Evolutionary conservation across 1,139 yeast species (phyloP), one percentile per base, ranked within the genome.

Genomic region (Geotrichum australiense): DNA sequence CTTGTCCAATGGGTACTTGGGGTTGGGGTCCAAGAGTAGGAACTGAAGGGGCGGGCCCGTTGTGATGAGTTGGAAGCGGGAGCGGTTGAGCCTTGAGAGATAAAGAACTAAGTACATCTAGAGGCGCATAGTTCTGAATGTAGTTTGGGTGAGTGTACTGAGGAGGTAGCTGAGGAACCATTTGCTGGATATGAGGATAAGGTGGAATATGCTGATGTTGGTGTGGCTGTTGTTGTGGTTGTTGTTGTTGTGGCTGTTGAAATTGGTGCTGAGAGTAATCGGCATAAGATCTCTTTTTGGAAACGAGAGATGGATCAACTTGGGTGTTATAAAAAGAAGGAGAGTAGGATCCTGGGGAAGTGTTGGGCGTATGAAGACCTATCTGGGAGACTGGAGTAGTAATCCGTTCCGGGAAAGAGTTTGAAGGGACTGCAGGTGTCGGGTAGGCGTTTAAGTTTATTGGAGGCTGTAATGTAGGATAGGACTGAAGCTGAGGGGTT

Each of bases 291-390:
- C 25, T 6, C 25, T 22, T 22, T 22, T 22, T 22, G 25, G 25
- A 22, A 7, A 7, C 10, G 25, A 22, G 25, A 10, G 10, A 6
- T 6, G 25, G 25, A 10, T 22, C 25, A 7, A 22, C 25, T 6
- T 22, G 10, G 25, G 25, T 22, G 10, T 7, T 6, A 10, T 7
- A 6, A 7, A 6, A 7, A 7, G 8, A 7, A 10, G 25, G 25
- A 10, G 25, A 6, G 25, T 22, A 22, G n/a, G 40, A 29, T 12
- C 35, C 3, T 4, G 40, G 40, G 15, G 40, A 37, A 4, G 35
- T 29, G 22, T 12, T 10, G 10, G 32, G 40, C 3, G 35, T 21
- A 37, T 29, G 35, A 37, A 22, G 3, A 35, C 22, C 8, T 10
- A 27, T 4, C 12, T n/a, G 2, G 34, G 14, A 10, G 7, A 19